A percentile compares a stretch with the other conserved stretches of the same genome.
These are phyloP conservation scores for Poa annua DNA, from an alignment of 176 grass and related monocot genomes.

Conservation along the genomic window DNA sequence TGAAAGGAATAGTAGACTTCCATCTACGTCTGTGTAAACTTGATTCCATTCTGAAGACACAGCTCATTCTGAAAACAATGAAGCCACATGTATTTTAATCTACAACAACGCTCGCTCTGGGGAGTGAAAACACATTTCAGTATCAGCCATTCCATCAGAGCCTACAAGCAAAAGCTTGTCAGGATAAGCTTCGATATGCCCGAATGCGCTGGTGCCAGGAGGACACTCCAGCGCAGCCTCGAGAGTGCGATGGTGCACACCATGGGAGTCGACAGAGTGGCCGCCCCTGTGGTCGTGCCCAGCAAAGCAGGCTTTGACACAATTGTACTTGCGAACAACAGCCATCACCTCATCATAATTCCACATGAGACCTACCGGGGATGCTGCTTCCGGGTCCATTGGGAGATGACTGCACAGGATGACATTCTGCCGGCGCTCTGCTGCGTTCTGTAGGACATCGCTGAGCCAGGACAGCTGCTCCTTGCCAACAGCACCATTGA, in stretches of 20 bases:
- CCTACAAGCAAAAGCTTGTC: conserved; percentile 76
- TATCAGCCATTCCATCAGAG: conserved; percentile 69
- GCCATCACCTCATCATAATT: conserved; percentile 92
- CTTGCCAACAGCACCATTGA: conserved; percentile 81
- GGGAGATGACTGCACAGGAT: conserved; percentile 87
- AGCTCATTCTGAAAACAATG: too few relatives aligned
- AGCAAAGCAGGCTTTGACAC: conserved; percentile 82
- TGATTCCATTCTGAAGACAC: too few relatives aligned
- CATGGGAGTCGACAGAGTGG: conserved; percentile 64
- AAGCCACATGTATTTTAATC: neutral
- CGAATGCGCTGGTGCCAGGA: conserved; percentile 70
- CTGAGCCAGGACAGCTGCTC: conserved; percentile 86
- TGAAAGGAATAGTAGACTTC: too few relatives aligned
- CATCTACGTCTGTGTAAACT: too few relatives aligned
- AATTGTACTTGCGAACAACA: conserved; percentile 65
- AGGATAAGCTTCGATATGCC: conserved; percentile 71
- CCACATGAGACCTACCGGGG: conserved; percentile 73
- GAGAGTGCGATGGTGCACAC: conserved; percentile 71
- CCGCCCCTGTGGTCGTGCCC: conserved; percentile 91
- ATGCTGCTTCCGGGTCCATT: conserved; percentile 64
- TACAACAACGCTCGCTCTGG: neutral
- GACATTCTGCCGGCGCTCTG: conserved; percentile 53
- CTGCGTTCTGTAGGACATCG: conserved; percentile 54
- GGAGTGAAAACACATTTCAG: conserved; percentile 65
- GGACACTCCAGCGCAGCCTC: conserved; percentile 94